Base-by-base conservation (phyloP, 106 monocot genomes). In the Dioscorea alata region DNA sequence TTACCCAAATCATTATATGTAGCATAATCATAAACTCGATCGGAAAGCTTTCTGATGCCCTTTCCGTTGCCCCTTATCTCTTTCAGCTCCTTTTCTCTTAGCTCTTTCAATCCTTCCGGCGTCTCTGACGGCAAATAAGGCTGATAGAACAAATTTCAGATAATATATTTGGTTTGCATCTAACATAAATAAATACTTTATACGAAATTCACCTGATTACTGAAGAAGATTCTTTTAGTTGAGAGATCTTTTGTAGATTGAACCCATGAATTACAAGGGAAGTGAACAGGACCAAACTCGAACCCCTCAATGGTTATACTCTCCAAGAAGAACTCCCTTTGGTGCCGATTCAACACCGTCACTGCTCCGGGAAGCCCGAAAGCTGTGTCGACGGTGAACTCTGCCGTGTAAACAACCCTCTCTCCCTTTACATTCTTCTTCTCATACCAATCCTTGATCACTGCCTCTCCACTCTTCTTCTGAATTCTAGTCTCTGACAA, bases 341-440 rank as follows among this genome's bases (percentile, higher is more conserved):
- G 78, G 74, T 92, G 96, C 24, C 82, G 53, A 63, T 96, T 96
- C n/a, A 50, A 9, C 42, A 96, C 84, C 13, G 79, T 65, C 68
- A 96, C 56, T 24, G 91, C 96, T 6, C 96, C 96, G 0, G 92
- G 86, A 65, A 66, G 65, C 28, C 96, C 96, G 67, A 96, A 96
- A 33, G 20, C 66, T 8, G 75, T 48, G 53, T 82, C 88, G 15
- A 96, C 77, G 17, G 62, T 74, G 80, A 96, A 92, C 56, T 92
- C 88, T 0, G 76, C 91, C 9, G 82, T 80, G 76, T 84, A 92
- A 9, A 82, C 82, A 32, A 80, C 83, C 9, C 57, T 67, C 16
- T 84, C 81, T n/a, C 70, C 84, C 70, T 75, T 86, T 19, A 16
- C 59, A 49, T 72, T 58, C 79, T 64, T 71, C 84, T 91, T 95